Base-by-base conservation (phyloP, 2,329 filamentous ascomycete genomes). In the Hypomyces perniciosus region DNA sequence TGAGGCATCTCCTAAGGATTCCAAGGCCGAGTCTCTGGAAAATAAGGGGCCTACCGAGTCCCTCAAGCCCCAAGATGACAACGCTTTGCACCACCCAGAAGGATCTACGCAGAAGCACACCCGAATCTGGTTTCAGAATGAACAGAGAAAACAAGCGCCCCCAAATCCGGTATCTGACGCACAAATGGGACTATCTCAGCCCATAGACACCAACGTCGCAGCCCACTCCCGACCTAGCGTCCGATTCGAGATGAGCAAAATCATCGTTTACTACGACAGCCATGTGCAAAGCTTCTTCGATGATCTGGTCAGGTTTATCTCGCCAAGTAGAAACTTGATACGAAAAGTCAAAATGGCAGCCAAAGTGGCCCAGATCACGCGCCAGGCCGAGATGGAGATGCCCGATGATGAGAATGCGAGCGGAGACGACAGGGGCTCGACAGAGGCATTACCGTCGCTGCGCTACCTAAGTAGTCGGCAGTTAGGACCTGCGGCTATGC, bases 211-310 rank as follows among this genome's bases (percentile, higher is more conserved):
- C 70, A 70, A 8, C 65, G 71, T 6, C 75, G 74, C 10, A 71
- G 74, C 51, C 68, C 72, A 20, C 69, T 71, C 20, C 76, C 72
- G 12, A 70, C 74, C 28, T 74, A 63, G 80, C 82, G 3, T 86
- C 85, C 64, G 82, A 87, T 49, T 83, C 83, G 4, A 81, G 86
- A 57, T 20, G 20, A 84, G 78, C 51, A 86, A 89, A 76, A 85
- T 92, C 37, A 84, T 93, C 37, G 87, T 96, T n/a, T 91, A 90
- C 68, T 96, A 96, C 65, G 91, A 96, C 65, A 88, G 86, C 58
- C 85, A 89, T 55, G 85, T 95, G 4, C 90, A 96, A 64, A 82
- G 82, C 46, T 83, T 85, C 37, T 90, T 96, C 57, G 90, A 95
- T 60, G 78, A 85, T 50, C 72, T 96, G 45, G 90, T 96, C 51